Evolutionary conservation across 2,329 filamentous ascomycete genomes (phyloP).

Genomic region (Tolypocladium tundrense): DNA sequence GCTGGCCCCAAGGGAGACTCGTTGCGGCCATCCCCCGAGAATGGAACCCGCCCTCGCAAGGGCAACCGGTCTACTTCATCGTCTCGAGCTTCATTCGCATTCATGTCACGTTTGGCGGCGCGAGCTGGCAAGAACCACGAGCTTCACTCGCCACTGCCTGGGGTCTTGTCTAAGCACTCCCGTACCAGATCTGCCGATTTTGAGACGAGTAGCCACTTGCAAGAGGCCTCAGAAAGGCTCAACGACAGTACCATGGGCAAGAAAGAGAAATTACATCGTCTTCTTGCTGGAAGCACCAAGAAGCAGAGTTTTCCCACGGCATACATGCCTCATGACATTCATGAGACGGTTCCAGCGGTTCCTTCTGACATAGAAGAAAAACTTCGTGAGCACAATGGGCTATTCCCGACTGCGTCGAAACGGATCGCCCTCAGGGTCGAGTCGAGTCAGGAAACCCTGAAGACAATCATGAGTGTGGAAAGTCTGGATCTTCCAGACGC

Average conservation of each 20-base stretch:
- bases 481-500: conserved; percentile 20
- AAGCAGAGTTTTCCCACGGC: background rate
- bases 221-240: background rate
- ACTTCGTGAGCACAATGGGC: conserved; percentile 21
- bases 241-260: background rate
- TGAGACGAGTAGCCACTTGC: background rate
- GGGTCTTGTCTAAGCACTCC: background rate
- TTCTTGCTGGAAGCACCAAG: conserved; percentile 1
- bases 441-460: conserved; percentile 35
- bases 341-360: conserved; percentile 20
- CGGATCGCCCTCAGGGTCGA: conserved; percentile 26
- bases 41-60: background rate
- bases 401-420: conserved; percentile 24
- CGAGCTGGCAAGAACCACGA: background rate
- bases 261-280: conserved; percentile 2
- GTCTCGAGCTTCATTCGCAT: background rate
- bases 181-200: background rate
- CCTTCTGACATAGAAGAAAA: conserved; percentile 24
- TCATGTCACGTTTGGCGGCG: background rate
- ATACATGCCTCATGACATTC: conserved; percentile 6
- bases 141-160: background rate
- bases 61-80: background rate
- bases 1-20: background rate
- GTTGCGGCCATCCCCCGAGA: background rate
- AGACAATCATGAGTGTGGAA: conserved; percentile 40